These are phyloP conservation scores for Athelia sp. DNA, from an alignment of 1,284 basidiomycete genomes.

Conservation along the genomic window DNA sequence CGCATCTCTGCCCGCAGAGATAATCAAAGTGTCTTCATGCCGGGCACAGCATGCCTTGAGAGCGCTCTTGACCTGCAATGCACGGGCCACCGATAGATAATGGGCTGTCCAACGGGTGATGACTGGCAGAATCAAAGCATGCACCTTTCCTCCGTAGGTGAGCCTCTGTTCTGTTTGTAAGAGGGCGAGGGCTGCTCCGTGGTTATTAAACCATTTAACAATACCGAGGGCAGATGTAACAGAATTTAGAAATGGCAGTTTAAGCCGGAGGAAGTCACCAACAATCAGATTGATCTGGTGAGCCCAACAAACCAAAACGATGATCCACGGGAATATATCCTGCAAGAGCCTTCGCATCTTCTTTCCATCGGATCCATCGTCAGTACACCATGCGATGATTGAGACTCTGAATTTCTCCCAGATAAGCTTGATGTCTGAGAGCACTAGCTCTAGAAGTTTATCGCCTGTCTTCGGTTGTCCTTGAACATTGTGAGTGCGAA, in stretches of 20 bases:
- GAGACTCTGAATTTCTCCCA: slow-evolving; percentile 11
- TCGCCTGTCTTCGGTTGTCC: slow-evolving; percentile 25
- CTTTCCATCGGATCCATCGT: slow-evolving; percentile 25
- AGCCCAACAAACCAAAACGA: slow-evolving; percentile 26
- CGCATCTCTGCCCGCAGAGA: slow-evolving; percentile 4
- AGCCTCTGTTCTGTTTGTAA: slow-evolving; percentile 8
- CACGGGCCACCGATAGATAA: slow-evolving; percentile 7
- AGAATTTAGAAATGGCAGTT: not conserved
- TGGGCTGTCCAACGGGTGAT: slow-evolving; percentile 13
- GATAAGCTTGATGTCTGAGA: slow-evolving; percentile 18
- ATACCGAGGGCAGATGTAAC: slow-evolving; percentile 8
- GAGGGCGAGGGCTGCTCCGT: slow-evolving; percentile 15
- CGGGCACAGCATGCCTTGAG: slow-evolving; percentile 2
- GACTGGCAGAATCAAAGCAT: slow-evolving; percentile 10
- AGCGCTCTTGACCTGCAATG: slow-evolving; percentile 6
- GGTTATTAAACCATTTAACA: slow-evolving; percentile 24
- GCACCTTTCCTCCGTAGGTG: slow-evolving; percentile 1
- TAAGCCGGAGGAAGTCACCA: slow-evolving; percentile 19
- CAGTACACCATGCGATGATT: slow-evolving; percentile 22
- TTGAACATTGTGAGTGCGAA: slow-evolving; percentile 20
- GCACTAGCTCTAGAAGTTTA: slow-evolving; percentile 21
- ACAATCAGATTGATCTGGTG: slow-evolving; percentile 29
- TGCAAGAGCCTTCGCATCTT: slow-evolving; percentile 22
- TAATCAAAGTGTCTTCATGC: slow-evolving; percentile 1
- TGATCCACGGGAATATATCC: slow-evolving; percentile 12